phyloP scores from a whole-genome alignment of 441 rosid species.

The Erodium chrysanthum region DNA sequence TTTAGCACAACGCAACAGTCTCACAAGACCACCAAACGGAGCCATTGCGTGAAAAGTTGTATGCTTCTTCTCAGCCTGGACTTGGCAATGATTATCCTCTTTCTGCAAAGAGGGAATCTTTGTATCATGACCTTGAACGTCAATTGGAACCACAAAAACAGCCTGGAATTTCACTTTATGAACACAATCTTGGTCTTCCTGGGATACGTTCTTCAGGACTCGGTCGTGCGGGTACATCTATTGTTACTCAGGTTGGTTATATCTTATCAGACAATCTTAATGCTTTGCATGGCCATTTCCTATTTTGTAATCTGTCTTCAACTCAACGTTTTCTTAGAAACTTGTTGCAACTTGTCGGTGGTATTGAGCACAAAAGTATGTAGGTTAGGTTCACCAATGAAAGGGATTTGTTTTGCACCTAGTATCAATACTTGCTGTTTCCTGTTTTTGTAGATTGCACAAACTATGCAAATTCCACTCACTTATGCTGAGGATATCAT shows the following conservation, averaged over 20 bases:
- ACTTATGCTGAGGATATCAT: constrained; percentile 64
- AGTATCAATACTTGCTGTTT: constrained; percentile 5
- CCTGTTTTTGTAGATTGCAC: constrained; percentile 38
- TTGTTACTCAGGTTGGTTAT: constrained; percentile 50
- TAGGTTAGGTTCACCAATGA: background rate
- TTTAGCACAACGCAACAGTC: constrained; percentile 33
- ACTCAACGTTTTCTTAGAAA: background rate
- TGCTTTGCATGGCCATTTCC: background rate
- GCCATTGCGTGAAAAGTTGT: constrained; percentile 33
- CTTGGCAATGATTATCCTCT: constrained; percentile 33
- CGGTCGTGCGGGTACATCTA: constrained; percentile 38
- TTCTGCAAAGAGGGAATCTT: constrained; percentile 38
- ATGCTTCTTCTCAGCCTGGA: constrained; percentile 24
- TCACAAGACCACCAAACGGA: constrained; percentile 45
- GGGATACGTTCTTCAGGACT: constrained; percentile 37
- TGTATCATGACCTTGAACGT: constrained; percentile 40
- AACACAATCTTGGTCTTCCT: constrained; percentile 38
- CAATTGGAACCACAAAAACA: constrained; percentile 37
- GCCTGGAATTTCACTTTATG: constrained; percentile 40
- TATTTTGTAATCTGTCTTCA: background rate
- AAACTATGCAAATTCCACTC: constrained; percentile 60
- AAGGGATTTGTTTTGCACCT: background rate
- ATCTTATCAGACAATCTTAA: background rate
- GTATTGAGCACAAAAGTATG: background rate
- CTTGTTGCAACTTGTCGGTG: background rate